Evolutionary conservation across 2,329 filamentous ascomycete genomes (phyloP), one percentile per base, ranked within the genome.

Genomic region (Cytospora mali): DNA sequence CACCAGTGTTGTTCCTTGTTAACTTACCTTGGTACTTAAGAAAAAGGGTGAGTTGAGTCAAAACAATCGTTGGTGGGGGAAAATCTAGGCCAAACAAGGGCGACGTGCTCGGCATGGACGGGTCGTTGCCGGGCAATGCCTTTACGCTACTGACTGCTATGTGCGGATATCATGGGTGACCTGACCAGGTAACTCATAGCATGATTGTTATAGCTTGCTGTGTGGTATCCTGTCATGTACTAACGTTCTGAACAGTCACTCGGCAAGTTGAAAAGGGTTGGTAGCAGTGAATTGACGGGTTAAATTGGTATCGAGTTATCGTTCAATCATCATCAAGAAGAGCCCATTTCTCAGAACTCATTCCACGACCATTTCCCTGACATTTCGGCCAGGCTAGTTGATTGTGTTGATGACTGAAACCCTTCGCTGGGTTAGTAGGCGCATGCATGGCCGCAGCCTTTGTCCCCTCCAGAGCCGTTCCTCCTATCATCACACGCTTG

Each of bases 121-220:
- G 21, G 35, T 33, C 46, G 58, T 64, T 64, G 62, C 62, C 35
- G 33, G 31, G 62, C 62, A 64, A 64, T 64, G 48, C 21, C 21
- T 27, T 51, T 21, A 13, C n/a, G 21, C 21, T 52, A n/a, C n/a
- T n/a, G 11, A 39, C 25, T 13, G 39, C 54, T 46, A 29, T 50
- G 48, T 33, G 29, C 48, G 56, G 13, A 39, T 13, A 18, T 28
- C 16, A n/a, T n/a, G n/a, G n/a, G n/a, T n/a, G n/a, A n/a, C n/a
- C n/a, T n/a, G n/a, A n/a, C n/a, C n/a, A n/a, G n/a, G n/a, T n/a
- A n/a, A n/a, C n/a, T n/a, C n/a, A n/a, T n/a, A n/a, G n/a, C n/a
- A n/a, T n/a, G 23, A 58, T 16, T 7, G 6, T 2, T 18, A 21
- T 46, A 46, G 42, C 42, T 6, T 46, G n/a, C 4, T 10, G 6